These are phyloP conservation scores for Geotrichum carabidarum DNA, from an alignment of 1,139 yeast genomes.

Conservation along the genomic window DNA sequence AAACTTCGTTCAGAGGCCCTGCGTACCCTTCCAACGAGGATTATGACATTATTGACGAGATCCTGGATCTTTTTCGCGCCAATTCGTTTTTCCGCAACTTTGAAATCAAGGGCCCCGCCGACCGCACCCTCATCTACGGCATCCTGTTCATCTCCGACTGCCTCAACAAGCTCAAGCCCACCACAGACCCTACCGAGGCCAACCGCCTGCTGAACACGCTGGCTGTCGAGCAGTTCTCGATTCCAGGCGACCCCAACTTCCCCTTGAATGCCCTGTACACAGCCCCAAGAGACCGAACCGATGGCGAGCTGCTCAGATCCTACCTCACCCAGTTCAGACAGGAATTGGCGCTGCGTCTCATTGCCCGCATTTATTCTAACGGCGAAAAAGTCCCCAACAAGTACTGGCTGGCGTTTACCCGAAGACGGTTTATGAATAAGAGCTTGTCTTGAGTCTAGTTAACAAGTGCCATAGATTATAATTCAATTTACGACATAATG, in stretches of 20 bases:
- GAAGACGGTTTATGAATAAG: conserved; percentile 93
- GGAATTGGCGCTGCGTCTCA: conserved; percentile 77
- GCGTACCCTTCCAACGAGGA: conserved; percentile 77
- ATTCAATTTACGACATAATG: too few relatives aligned
- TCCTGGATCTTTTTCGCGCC: conserved; percentile 86
- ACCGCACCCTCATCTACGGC: conserved; percentile 93
- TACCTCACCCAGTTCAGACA: conserved; percentile 92
- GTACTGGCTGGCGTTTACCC: conserved; percentile 92
- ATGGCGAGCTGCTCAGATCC: conserved; percentile 69
- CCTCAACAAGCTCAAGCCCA: conserved; percentile 50
- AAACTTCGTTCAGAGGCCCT: conserved; percentile 84
- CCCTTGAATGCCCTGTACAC: conserved; percentile 81
- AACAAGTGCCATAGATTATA: too few relatives aligned
- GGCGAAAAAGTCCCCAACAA: conserved; percentile 47
- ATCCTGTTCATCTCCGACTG: conserved; percentile 85
- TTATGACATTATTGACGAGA: conserved; percentile 89
- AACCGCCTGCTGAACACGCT: conserved; percentile 68
- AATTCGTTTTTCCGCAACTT: conserved; percentile 94
- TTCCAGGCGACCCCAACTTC: conserved; percentile 94
- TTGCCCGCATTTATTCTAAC: conserved; percentile 64
- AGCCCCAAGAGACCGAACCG: conserved; percentile 69
- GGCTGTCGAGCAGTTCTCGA: conserved; percentile 78
- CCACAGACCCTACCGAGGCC: conserved; percentile 53
- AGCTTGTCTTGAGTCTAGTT: conserved; percentile 32
- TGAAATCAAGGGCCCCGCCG: conserved; percentile 94